phyloP scores from a whole-genome alignment of 345 rosid species.

The Sisymbrium irio region DNA sequence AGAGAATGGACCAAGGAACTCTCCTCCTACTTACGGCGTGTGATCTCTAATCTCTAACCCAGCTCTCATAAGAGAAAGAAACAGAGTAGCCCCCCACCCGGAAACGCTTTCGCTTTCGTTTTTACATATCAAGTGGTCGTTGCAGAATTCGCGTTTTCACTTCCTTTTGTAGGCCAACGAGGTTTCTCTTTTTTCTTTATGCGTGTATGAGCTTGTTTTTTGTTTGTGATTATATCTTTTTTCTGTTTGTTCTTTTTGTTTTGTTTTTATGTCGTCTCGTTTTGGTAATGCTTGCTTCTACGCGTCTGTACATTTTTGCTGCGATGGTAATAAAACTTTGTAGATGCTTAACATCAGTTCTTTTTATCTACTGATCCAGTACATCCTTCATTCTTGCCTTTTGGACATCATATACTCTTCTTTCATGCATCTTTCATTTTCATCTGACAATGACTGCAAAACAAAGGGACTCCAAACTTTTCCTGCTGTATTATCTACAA shows the following conservation, averaged over 20 bases:
- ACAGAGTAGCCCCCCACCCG: background rate
- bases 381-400: background rate
- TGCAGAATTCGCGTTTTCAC: background rate
- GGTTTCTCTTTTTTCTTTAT: background rate
- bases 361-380: background rate
- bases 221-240: background rate
- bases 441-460: background rate
- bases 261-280: background rate
- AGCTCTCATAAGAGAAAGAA: background rate
- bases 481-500: background rate
- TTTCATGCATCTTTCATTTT: background rate
- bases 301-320: slow-evolving; percentile 26
- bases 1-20: slow-evolving; percentile 64
- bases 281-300: background rate
- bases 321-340: slow-evolving; percentile 9
- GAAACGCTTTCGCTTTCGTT: background rate
- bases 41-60: slow-evolving; percentile 52
- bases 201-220: background rate
- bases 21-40: slow-evolving; percentile 80
- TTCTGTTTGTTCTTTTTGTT: too few species aligned
- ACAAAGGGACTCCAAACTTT: background rate
- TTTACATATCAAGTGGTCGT: slow-evolving; percentile 4
- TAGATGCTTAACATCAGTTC: background rate
- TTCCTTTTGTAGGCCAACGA: slow-evolving; percentile 16
- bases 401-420: background rate